Conservation (phyloP, 768 basidiomycete species). For the Podaxis sp. region DNA sequence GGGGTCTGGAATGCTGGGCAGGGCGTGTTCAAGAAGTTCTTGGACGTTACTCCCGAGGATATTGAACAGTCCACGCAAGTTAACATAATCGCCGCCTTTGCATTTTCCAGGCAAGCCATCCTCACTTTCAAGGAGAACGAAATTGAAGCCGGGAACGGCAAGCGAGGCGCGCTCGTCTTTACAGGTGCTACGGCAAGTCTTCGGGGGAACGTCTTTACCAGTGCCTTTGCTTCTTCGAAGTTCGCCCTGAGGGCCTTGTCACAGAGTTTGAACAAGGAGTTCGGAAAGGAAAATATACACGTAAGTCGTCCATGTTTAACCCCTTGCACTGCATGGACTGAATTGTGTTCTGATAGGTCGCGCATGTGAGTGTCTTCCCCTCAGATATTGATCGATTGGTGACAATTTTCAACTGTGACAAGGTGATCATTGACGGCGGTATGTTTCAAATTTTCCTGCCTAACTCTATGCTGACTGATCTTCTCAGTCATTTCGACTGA, state of each 20-base stretch:
- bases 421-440: constrained; percentile 75
- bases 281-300: constrained; percentile 73
- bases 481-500: constrained; percentile 14
- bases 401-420: background rate
- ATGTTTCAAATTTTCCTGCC: constrained; percentile 13
- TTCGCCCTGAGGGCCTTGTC: constrained; percentile 60
- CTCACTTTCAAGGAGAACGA: constrained; percentile 60
- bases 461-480: constrained; percentile 24
- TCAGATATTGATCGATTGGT: background rate
- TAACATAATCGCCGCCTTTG: constrained; percentile 58
- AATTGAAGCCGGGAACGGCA: constrained; percentile 43
- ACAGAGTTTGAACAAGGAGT: constrained; percentile 75
- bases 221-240: constrained; percentile 64
- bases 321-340: constrained; percentile 27
- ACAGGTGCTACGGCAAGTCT: constrained; percentile 71
- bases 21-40: constrained; percentile 64
- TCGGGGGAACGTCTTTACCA: constrained; percentile 61
- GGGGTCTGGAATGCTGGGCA: constrained; percentile 65
- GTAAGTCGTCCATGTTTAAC: constrained; percentile 51
- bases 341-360: background rate
- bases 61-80: constrained; percentile 49
- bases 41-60: constrained; percentile 60
- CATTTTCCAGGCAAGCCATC: constrained; percentile 62
- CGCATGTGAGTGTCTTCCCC: constrained; percentile 7
- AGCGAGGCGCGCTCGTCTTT: constrained; percentile 65